Conservation (phyloP, 768 basidiomycete genomes). For the Filobasidium wieringae region DNA sequence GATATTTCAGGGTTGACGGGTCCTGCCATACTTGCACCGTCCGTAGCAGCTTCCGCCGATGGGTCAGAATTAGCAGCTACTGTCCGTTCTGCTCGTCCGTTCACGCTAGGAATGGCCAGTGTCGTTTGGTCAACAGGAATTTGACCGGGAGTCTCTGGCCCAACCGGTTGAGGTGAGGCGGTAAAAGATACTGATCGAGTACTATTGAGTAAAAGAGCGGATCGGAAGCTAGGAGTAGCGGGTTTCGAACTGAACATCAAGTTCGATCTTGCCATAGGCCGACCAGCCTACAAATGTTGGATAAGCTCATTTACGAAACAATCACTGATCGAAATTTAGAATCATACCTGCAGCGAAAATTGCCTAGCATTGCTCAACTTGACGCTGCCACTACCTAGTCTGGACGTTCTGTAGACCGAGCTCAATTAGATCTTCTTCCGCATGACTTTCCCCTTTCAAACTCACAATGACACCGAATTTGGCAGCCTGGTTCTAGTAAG, state of each 20-base stretch:
- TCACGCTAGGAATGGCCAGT: neutral
- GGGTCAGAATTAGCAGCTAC: neutral
- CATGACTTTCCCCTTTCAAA: neutral
- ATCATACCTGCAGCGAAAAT: neutral
- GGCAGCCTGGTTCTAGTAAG: neutral
- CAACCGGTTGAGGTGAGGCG: neutral
- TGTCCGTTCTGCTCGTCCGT: neutral
- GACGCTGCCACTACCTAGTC: neutral
- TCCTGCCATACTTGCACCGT: neutral
- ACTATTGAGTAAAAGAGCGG: neutral
- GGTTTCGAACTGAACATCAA: neutral
- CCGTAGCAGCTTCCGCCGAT: neutral
- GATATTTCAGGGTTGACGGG: neutral
- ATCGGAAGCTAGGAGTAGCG: neutral
- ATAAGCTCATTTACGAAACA: neutral
- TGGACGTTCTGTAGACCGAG: neutral
- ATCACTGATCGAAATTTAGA: neutral
- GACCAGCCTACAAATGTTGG: neutral
- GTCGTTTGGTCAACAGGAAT: neutral
- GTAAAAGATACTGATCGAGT: neutral
- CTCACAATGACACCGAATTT: neutral
- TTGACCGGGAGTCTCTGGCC: neutral
- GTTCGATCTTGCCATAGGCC: neutral
- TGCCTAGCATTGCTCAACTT: neutral
- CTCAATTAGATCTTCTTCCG: neutral